A percentile compares a stretch with the other conserved stretches of the same genome.
phyloP scores from a whole-genome alignment of 2,329 filamentous ascomycete genomes.

The Hortaea werneckii region DNA sequence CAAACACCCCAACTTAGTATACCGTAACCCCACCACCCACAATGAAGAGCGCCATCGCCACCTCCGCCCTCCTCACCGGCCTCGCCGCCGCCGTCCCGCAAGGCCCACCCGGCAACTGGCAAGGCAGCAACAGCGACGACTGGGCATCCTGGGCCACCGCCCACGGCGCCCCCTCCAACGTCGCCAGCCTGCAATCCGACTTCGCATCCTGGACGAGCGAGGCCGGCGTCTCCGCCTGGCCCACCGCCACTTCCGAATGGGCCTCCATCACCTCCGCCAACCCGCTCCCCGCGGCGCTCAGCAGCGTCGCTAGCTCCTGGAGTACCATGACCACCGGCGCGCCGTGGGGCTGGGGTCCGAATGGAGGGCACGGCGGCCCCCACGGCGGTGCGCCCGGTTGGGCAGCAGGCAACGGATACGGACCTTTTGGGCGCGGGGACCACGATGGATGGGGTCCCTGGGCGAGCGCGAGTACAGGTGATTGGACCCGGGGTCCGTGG shows the following conservation, averaged over 20 bases:
- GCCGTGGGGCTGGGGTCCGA: background rate
- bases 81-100: constrained; percentile 5
- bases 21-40: too few relatives aligned
- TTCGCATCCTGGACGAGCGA: constrained; percentile 16
- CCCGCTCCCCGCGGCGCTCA: constrained; percentile 15
- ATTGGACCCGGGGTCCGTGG: constrained; percentile 26
- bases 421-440: constrained; percentile 16
- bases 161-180: constrained; percentile 16
- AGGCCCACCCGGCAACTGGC: constrained; percentile 5
- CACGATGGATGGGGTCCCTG: constrained; percentile 24
- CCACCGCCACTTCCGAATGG: constrained; percentile 19
- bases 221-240: constrained; percentile 15
- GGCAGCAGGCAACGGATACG: constrained; percentile 7
- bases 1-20: too few relatives aligned
- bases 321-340: constrained; percentile 4
- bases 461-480: constrained; percentile 13
- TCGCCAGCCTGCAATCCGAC: constrained; percentile 13
- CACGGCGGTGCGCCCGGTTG: background rate
- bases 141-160: constrained; percentile 18
- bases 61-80: constrained; percentile 7
- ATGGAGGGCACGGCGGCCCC: background rate
- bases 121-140: constrained; percentile 8
- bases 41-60: background rate
- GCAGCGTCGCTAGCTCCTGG: constrained; percentile 10
- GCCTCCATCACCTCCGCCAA: constrained; percentile 21